phyloP scores from a whole-genome alignment of 345 rosid species.

The Citrus inodora region DNA sequence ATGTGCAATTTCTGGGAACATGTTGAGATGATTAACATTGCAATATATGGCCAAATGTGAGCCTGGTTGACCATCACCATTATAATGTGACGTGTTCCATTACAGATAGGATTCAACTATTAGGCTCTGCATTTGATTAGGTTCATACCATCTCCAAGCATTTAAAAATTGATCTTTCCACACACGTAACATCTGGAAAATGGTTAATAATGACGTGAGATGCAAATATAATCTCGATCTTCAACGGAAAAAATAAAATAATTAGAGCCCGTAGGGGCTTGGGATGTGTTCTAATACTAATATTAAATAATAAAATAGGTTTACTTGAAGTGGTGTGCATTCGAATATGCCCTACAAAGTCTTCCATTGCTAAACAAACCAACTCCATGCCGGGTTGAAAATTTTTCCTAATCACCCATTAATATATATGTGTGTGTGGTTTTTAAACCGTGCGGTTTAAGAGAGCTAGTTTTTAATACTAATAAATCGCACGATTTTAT shows the following conservation, averaged over 20 bases:
- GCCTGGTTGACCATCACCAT: slow-evolving; percentile 8
- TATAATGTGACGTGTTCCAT: background rate
- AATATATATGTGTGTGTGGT: too few species aligned
- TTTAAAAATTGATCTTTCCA: background rate
- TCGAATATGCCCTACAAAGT: background rate
- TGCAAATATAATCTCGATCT: background rate
- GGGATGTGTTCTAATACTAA: background rate
- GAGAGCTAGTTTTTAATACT: too few species aligned
- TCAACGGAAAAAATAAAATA: background rate
- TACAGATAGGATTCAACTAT: background rate
- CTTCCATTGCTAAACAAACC: background rate
- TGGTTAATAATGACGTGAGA: background rate
- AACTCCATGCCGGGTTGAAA: too few species aligned
- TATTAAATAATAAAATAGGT: background rate
- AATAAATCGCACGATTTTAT: fast-evolving
- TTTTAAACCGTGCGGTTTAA: too few species aligned
- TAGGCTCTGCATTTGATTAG: background rate
- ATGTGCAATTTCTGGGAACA: background rate
- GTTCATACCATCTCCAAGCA: background rate
- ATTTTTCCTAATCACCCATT: too few species aligned
- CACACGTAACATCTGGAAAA: background rate
- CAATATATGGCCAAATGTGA: background rate
- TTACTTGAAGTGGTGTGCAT: background rate
- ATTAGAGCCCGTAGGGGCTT: background rate
- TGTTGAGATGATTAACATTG: background rate